Evolutionary conservation across 208 protist species (phyloP), one percentile per base, ranked within the genome.

Genomic region (Leishmania tropica): DNA sequence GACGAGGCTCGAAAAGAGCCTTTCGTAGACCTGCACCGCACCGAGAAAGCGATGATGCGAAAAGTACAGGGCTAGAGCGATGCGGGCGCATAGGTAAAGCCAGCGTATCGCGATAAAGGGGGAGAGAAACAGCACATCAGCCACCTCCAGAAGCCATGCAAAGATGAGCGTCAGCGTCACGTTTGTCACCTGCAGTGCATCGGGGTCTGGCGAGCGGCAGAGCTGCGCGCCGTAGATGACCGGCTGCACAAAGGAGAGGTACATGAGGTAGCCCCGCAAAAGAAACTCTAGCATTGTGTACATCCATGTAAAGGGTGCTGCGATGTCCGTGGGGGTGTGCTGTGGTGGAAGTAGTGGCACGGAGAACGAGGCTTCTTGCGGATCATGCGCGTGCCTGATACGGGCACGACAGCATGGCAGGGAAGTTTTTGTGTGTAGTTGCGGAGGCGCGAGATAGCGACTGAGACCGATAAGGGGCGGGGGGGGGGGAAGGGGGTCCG

Each of bases 111-210:
- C 90, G 24, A 96, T 87, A 51, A 95, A 86, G 19, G 86, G 87
- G 53, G 89, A 91, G 48, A 94, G 84, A 28, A 97, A 81, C 17
- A 93, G 31, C 3, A 75, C 78, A 73, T 95, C 94, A 2, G 83
- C 83, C 37, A 94, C 71, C 71, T 94, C 89, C 47, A 95, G 75
- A 21, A 94, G 62, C 88, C 90, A 94, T 24, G 86, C 67, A 77
- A 97, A 89, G 70, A 97, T 89, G 75, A 97, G 84, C 31, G 90
- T 88, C 77, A 97, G 82, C 28, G 89, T 92, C 17, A 89, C 77
- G 75, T 97, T 97, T 10, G 92, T 90, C 1, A 95, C 87, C 64
- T 94, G 89, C 28, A 58, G 53, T 15, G 88, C 67, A 65, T 94
- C 81, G 3, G 92, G 89, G 19, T 82, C n/a, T 13, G 60, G 51